Conservation (phyloP, 148 eudicot genomes). For the Talinum fruticosum region DNA sequence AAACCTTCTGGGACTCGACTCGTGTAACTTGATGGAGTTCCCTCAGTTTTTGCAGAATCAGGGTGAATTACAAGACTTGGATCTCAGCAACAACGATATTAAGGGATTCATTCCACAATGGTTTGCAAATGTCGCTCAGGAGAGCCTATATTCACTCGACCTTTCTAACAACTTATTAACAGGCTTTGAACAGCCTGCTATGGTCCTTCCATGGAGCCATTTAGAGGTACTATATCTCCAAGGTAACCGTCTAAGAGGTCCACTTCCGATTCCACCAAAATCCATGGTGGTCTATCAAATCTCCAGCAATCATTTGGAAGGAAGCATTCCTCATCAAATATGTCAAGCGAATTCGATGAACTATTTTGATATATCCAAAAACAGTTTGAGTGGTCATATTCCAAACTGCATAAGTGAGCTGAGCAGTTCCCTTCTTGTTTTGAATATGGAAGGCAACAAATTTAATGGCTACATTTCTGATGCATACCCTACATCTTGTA, state of each 20-base stretch:
- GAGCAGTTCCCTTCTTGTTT: constrained; percentile 4
- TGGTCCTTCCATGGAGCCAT: constrained; percentile 15
- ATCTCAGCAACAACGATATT: constrained; percentile 28
- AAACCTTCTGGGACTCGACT: not conserved
- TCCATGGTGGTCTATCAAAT: constrained; percentile 2
- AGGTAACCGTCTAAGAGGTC: constrained; percentile 21
- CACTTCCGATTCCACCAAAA: not conserved
- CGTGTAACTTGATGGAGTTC: constrained; percentile 6
- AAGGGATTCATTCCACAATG: constrained; percentile 22
- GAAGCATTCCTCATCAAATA: constrained; percentile 27
- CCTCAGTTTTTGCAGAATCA: not conserved
- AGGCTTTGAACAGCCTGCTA: constrained; percentile 2
- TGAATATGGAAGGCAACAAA: constrained; percentile 21
- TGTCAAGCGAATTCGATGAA: constrained; percentile 18
- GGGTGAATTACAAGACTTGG: not conserved
- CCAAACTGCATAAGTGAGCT: constrained; percentile 24
- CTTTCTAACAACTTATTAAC: not conserved
- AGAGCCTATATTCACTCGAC: not conserved
- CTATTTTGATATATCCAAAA: constrained; percentile 25
- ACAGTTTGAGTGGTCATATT: constrained; percentile 16
- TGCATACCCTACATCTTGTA: no score
- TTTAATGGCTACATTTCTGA: no score
- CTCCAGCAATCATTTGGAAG: constrained; percentile 26
- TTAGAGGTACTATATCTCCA: constrained; percentile 1
- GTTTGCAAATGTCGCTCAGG: not conserved